Percentiles rank a stretch among this genome's conserved stretches.
phyloP scores from a whole-genome alignment of 192 early-diverging fungal genomes.

The Gryganskiella cystojenkinii region DNA sequence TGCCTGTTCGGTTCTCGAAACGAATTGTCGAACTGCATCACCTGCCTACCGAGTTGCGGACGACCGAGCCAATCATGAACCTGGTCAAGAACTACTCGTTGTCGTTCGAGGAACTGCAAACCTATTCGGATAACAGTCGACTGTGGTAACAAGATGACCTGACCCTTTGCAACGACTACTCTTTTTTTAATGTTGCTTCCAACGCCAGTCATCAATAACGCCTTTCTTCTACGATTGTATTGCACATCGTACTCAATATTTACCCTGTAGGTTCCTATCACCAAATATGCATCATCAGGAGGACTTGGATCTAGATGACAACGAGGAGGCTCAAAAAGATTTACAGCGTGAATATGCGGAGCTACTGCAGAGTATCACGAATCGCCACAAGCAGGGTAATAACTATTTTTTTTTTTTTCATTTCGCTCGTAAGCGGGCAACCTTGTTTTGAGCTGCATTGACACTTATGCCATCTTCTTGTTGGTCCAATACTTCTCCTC shows the following conservation, averaged over 20 bases:
- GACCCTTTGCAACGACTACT: too few species aligned
- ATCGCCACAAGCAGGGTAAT: constrained; percentile 50
- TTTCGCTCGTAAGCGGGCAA: constrained; percentile 1
- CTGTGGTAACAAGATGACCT: constrained; percentile 30
- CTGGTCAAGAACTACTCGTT: constrained; percentile 31
- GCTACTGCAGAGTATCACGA: constrained; percentile 36
- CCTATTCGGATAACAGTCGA: constrained; percentile 36
- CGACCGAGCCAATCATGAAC: constrained; percentile 38
- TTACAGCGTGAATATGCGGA: constrained; percentile 43
- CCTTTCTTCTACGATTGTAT: too few species aligned
- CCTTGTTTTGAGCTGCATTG: background rate
- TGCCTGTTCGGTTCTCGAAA: constrained; percentile 42
- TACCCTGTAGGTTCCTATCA: constrained; percentile 44
- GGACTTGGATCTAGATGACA: constrained; percentile 27
- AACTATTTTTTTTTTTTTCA: background rate
- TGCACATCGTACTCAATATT: too few species aligned
- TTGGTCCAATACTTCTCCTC: background rate
- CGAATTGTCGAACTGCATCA: constrained; percentile 31
- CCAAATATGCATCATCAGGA: constrained; percentile 14
- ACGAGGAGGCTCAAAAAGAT: constrained; percentile 10
- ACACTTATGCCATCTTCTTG: background rate
- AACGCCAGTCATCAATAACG: too few species aligned
- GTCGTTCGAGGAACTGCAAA: constrained; percentile 31
- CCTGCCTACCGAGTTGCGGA: constrained; percentile 23
- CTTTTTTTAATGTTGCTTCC: background rate